Evolutionary conservation across 352 stramenopile species (phyloP).

Genomic region (Pythium guiyangense): DNA sequence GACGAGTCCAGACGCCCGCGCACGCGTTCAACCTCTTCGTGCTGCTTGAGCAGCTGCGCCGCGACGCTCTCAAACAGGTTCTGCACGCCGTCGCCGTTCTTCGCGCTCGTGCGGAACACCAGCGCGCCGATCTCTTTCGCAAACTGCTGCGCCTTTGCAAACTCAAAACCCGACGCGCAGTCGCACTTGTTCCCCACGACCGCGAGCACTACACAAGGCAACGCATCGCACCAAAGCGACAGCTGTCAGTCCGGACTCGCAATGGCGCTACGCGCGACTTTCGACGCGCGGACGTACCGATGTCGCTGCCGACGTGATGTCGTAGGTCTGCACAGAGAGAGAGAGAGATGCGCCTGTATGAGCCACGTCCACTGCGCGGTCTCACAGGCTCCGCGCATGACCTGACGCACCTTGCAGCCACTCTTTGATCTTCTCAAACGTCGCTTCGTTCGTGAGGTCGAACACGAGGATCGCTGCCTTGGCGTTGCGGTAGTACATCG

Average conservation of each 20-base stretch:
- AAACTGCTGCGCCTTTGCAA: conserved; percentile 63
- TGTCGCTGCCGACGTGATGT: conserved; percentile 74
- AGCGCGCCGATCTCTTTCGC: conserved; percentile 77
- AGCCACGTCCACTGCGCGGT: background rate
- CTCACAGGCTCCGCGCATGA: no score
- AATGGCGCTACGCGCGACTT: background rate
- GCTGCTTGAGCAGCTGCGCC: conserved; percentile 67
- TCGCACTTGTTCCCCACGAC: conserved; percentile 86
- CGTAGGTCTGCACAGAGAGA: no score
- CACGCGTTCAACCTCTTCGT: conserved; percentile 56
- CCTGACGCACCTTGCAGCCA: conserved; percentile 86
- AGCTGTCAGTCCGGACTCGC: background rate
- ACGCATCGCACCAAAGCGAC: background rate
- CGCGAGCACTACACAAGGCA: conserved; percentile 38
- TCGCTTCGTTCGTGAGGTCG: conserved; percentile 68
- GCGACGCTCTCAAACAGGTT: conserved; percentile 73
- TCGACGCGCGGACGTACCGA: conserved; percentile 19
- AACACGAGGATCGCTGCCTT: conserved; percentile 87
- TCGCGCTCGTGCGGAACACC: conserved; percentile 78
- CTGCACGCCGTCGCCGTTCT: conserved; percentile 74
- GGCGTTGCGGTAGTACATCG: conserved; percentile 90
- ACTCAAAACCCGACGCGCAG: conserved; percentile 58
- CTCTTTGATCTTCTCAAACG: conserved; percentile 86
- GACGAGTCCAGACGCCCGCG: conserved; percentile 41
- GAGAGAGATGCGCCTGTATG: no score